A percentile compares a stretch with the other conserved stretches of the same genome.
Evolutionary conservation across 1,284 basidiomycete genomes (phyloP).

Genomic region (Microstroma glucosiphilum): DNA sequence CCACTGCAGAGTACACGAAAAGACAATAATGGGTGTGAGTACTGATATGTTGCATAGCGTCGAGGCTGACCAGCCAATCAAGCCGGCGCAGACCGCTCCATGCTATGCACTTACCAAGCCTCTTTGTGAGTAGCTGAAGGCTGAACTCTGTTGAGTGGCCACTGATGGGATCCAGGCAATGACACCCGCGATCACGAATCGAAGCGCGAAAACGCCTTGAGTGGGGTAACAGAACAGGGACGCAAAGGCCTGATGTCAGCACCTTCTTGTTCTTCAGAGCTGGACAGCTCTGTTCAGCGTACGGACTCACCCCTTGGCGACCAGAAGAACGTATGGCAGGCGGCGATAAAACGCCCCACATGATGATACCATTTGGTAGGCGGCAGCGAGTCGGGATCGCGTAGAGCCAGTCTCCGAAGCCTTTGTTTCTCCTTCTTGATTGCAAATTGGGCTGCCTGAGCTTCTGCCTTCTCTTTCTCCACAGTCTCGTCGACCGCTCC

Average conservation of each 20-base stretch:
- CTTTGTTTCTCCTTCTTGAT: not conserved
- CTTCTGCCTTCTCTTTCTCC: slow-evolving; percentile 7
- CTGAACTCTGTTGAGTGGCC: not conserved
- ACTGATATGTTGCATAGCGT: too few relatives aligned
- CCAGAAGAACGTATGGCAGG: slow-evolving; percentile 9
- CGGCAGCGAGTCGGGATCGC: slow-evolving; percentile 16
- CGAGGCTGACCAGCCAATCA: too few relatives aligned
- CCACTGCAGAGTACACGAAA: slow-evolving; percentile 49
- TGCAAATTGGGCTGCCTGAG: not conserved
- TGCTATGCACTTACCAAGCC: not conserved
- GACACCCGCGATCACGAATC: slow-evolving; percentile 56
- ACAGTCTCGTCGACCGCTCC: slow-evolving; percentile 1
- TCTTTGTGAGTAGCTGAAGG: not conserved
- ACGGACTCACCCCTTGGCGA: slow-evolving; percentile 49
- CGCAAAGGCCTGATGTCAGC: too few relatives aligned
- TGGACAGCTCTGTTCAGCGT: too few relatives aligned
- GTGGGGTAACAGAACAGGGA: too few relatives aligned
- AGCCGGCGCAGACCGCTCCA: not conserved
- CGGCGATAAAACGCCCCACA: slow-evolving; percentile 15
- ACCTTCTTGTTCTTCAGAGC: too few relatives aligned
- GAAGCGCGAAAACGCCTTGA: slow-evolving; percentile 56
- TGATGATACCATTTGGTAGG: slow-evolving; percentile 15
- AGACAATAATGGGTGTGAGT: not conserved
- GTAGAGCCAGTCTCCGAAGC: not conserved
- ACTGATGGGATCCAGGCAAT: slow-evolving; percentile 1